Evolutionary conservation across 1,139 yeast genomes (phyloP), one percentile per base, ranked within the genome.

Genomic region (Pichia sp.): DNA sequence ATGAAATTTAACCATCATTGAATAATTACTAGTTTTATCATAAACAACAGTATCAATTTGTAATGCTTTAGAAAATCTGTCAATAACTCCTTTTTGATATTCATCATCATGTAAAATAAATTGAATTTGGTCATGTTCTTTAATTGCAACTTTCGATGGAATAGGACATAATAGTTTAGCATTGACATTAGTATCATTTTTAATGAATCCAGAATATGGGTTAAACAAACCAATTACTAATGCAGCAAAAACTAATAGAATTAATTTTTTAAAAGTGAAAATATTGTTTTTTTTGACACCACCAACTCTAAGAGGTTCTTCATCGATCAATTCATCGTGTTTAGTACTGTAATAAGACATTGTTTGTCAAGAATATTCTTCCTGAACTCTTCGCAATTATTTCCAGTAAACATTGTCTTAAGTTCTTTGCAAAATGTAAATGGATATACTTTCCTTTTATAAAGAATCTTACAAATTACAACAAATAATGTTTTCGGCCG

Each of bases 41-140:
- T 69, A 78, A 25, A 79, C 73, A 56, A 78, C 81, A 6, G 92
- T 83, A 25, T 86, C 80, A 44, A 83, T 68, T 56, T 72, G 72
- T 33, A 86, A 71, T 1, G 89, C 81, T 10, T 77, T 79, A 7
- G 75, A 64, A 40, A 81, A 66, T 55, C 72, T 74, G 10, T 63
- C 56, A 31, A 74, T 70, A 0, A 83, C 72, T 3, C 57, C 45
- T 25, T 68, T 60, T 50, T 70, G 70, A 57, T 69, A 79, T 0
- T 58, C 54, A 10, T 68, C 61, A 55, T 78, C 77, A 43, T 66
- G 45, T 8, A 69, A 49, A 43, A 70, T 66, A 27, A 47, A 53
- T 27, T 61, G 54, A 34, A 56, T 48, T 2, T 46, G 39, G 2
- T 57, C 56, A 29, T 41, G 50, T 40, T 52, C 56, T n/a, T 47